phyloP scores from a whole-genome alignment of 805 yeast species.

The Pichia deserticola region DNA sequence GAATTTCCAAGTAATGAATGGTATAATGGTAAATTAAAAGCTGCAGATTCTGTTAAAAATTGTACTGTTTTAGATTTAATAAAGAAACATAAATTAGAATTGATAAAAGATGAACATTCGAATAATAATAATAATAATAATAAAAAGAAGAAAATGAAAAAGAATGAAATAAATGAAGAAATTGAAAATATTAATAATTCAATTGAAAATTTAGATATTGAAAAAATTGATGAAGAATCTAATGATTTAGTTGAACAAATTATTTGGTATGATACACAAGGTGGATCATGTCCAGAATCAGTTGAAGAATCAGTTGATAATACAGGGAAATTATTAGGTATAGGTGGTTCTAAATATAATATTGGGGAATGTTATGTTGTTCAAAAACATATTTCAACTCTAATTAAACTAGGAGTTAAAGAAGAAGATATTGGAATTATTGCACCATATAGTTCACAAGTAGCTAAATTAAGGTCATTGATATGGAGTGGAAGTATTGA shows the following conservation, averaged over 20 bases:
- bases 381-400: slow-evolving; percentile 42
- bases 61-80: slow-evolving; percentile 49
- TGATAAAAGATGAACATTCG: not conserved
- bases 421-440: slow-evolving; percentile 69
- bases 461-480: slow-evolving; percentile 45
- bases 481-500: slow-evolving; percentile 26
- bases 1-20: slow-evolving; percentile 61
- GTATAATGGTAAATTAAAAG: slow-evolving; percentile 55
- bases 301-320: slow-evolving; percentile 27
- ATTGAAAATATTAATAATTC: not conserved
- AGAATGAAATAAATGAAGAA: not conserved
- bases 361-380: slow-evolving; percentile 69
- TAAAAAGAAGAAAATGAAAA: slow-evolving; percentile 23
- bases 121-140: not conserved
- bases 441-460: slow-evolving; percentile 89
- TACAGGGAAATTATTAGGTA: slow-evolving; percentile 10
- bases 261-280: slow-evolving; percentile 91
- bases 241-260: slow-evolving; percentile 46
- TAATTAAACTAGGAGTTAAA: slow-evolving; percentile 46
- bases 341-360: slow-evolving; percentile 55
- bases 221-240: not conserved
- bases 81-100: not conserved
- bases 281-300: slow-evolving; percentile 71
- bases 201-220: not conserved
- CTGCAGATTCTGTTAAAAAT: slow-evolving; percentile 50